Base-by-base conservation (phyloP, 495 filamentous ascomycete species). In the Penicillium herquei region DNA sequence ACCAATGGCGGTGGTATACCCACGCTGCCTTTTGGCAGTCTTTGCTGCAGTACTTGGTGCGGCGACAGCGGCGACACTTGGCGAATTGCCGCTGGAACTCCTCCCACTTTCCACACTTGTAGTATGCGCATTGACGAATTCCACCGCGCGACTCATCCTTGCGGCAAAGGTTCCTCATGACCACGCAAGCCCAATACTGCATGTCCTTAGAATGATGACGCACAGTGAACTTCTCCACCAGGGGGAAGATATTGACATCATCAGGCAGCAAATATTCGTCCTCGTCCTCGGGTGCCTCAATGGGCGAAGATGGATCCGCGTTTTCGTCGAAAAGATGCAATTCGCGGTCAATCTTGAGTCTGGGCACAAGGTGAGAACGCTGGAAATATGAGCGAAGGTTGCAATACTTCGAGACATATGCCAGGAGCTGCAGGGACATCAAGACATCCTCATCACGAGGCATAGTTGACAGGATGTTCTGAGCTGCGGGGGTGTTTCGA, bases 41-140 rank as follows among this genome's bases (percentile, higher is more conserved):
- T 74, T 98, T 98, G 82, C 91, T 96, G 86, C 94, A 98, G 76
- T 98, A 98, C 70, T 98, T 98, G 58, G 94, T 98, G 57, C 94
- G 87, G 58, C 94, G 87, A 75, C 94, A 98, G 46, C 94, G 86
- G 41, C 94, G 87, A 74, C 94, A 98, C 70, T 98, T 98, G 61
- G 94, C 94, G 70, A 98, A 98, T 67, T 98, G 93, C 41, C 94
- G 83, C 51, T 93, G 91, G 71, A 80, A 96, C 72, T 96, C 87
- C 65, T 98, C 94, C 94, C 94, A 98, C 70, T 93, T 94, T 49
- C 94, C 94, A 67, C 94, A 98, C 72, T 96, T 86, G 75, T 93
- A 98, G 72, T 96, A 95, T 17, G 94, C 94, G 66, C 94, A 98
- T 59, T 98, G 94, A 43, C 94, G 83, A 62, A 98, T 97, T 52